These are phyloP conservation scores for Pichia heedii DNA, from an alignment of 805 yeast species.

Conservation along the genomic window DNA sequence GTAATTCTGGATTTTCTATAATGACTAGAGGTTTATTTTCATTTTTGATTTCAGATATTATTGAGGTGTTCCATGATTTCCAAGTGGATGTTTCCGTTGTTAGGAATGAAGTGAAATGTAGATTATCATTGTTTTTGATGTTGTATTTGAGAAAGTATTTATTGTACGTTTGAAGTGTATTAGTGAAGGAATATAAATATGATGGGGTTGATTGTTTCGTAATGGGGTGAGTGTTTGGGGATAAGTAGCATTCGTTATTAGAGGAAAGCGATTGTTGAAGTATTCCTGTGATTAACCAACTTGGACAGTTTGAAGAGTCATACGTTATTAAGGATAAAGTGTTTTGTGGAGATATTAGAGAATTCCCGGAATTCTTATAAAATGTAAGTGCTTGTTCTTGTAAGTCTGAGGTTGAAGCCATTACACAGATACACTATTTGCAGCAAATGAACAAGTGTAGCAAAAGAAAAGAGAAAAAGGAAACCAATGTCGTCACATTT, in stretches of 20 bases:
- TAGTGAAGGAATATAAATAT: slow-evolving; percentile 1
- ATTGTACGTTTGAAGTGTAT: slow-evolving; percentile 2
- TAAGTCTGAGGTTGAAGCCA: slow-evolving; percentile 7
- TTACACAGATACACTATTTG: not conserved
- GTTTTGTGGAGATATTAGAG: not conserved
- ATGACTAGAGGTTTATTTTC: slow-evolving; percentile 13
- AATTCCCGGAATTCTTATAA: not conserved
- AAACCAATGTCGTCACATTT: not conserved
- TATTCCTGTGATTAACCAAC: slow-evolving; percentile 6
- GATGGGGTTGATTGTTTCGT: not conserved
- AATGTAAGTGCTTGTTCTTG: slow-evolving; percentile 18
- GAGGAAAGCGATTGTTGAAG: slow-evolving; percentile 4
- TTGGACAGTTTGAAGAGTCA: slow-evolving; percentile 6
- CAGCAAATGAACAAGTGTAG: no score
- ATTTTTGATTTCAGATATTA: slow-evolving; percentile 10
- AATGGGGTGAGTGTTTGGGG: slow-evolving; percentile 1
- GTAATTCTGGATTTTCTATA: slow-evolving; percentile 23
- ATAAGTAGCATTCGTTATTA: slow-evolving; percentile 5
- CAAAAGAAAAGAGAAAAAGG: not conserved
- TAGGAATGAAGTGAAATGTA: slow-evolving; percentile 34
- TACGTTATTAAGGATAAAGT: slow-evolving; percentile 4
- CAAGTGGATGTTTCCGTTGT: slow-evolving; percentile 19
- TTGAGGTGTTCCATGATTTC: slow-evolving; percentile 19
- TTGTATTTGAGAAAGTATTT: slow-evolving; percentile 3
- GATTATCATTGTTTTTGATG: slow-evolving; percentile 12